These are phyloP conservation scores for Byssoonygena ceratinophila DNA, from an alignment of 2,329 filamentous ascomycete species.

Conservation along the genomic window DNA sequence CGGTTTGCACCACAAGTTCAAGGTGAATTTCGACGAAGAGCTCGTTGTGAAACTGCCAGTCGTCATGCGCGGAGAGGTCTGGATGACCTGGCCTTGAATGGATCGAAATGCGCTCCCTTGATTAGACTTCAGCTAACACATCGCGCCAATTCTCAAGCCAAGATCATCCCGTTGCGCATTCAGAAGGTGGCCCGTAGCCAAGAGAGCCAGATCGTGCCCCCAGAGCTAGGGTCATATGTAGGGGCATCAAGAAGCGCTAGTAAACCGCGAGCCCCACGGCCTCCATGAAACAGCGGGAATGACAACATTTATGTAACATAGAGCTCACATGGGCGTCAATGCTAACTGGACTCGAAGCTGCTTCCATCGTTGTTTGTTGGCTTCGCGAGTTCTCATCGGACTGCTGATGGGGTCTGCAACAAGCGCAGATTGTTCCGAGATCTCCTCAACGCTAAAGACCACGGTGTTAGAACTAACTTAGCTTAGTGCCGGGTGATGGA, in stretches of 20 bases:
- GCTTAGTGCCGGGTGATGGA: background rate
- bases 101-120: background rate
- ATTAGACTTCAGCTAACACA: no score
- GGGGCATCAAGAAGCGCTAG: background rate
- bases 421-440: background rate
- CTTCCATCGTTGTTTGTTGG: background rate
- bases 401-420: background rate
- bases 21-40: no score
- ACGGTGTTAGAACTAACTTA: background rate
- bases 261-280: background rate
- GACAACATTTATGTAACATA: slow-evolving; percentile 7
- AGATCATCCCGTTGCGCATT: background rate
- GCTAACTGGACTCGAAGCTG: background rate
- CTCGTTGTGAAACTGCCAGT: no score
- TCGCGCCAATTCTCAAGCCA: no score
- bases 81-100: no score
- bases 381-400: background rate
- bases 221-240: background rate
- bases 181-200: background rate
- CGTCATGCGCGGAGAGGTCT: no score
- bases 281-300: slow-evolving; percentile 6
- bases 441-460: background rate
- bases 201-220: background rate
- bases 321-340: background rate
- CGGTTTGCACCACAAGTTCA: no score